phyloP scores from a whole-genome alignment of 306 rosid genomes.

The Fagus crenata region DNA sequence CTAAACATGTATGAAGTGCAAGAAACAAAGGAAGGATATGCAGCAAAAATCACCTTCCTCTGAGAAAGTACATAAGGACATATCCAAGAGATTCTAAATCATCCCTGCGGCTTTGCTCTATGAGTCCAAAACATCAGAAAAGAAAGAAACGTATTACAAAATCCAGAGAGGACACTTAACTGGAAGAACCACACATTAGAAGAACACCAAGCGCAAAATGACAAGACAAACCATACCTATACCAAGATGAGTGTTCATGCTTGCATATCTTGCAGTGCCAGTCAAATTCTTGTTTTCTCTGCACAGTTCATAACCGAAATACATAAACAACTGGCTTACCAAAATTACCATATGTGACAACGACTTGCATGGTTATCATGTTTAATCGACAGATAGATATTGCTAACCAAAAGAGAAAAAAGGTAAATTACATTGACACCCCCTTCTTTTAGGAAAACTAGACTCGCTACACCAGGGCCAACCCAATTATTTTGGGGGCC shows the following conservation, averaged over 20 bases:
- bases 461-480: no score
- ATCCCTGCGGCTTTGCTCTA: constrained; percentile 98
- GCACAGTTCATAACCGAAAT: constrained; percentile 35
- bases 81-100: constrained; percentile 97
- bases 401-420: neutral
- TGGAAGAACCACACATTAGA: constrained; percentile 14
- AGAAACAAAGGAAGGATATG: constrained; percentile 21
- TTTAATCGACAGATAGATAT: neutral
- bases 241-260: constrained; percentile 96
- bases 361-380: neutral
- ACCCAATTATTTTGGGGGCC: no score
- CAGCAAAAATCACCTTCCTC: constrained; percentile 82
- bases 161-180: constrained; percentile 29
- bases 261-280: constrained; percentile 97
- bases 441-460: no score
- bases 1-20: constrained; percentile 23
- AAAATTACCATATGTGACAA: neutral
- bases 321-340: neutral
- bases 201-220: constrained; percentile 21
- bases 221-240: constrained; percentile 52
- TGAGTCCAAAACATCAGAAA: constrained; percentile 39
- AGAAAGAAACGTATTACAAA: constrained; percentile 27
- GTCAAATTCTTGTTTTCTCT: constrained; percentile 98
- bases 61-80: constrained; percentile 84
- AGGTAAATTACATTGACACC: no score